A percentile compares a stretch with the other conserved stretches of the same genome.
Evolutionary conservation across 139 green algal genomes (phyloP).

Genomic region (Chlorella sp.): DNA sequence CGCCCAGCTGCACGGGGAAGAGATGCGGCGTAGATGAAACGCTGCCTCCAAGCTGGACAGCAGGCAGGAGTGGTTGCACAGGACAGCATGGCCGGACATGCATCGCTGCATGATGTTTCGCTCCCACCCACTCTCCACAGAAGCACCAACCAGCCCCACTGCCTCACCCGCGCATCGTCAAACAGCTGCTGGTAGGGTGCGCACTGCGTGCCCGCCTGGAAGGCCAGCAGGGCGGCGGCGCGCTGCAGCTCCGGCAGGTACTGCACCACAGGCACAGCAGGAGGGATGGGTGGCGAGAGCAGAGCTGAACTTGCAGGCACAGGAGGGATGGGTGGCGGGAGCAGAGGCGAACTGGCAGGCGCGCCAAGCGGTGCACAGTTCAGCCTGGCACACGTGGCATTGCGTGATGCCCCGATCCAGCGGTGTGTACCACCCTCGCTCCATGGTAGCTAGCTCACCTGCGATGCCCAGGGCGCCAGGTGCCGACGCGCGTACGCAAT

Average conservation of each 20-base stretch:
- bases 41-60: neutral
- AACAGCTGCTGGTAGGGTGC: slow-evolving; percentile 68
- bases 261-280: neutral
- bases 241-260: slow-evolving; percentile 87
- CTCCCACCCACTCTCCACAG: neutral
- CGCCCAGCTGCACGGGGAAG: neutral
- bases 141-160: neutral
- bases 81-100: too few species aligned
- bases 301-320: too few species aligned
- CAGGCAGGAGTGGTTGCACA: neutral
- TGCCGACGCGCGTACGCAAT: slow-evolving; percentile 83
- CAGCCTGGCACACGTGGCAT: too few species aligned
- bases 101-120: too few species aligned
- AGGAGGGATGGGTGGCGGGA: too few species aligned
- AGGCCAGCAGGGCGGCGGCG: slow-evolving; percentile 81
- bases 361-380: too few species aligned
- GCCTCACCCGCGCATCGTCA: slow-evolving; percentile 8
- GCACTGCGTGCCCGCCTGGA: slow-evolving; percentile 63
- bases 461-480: slow-evolving; percentile 74
- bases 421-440: too few species aligned
- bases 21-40: neutral
- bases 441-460: neutral
- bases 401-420: too few species aligned
- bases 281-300: neutral
- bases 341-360: too few species aligned